These are phyloP conservation scores for Globisporangium echinulatum DNA, from an alignment of 352 stramenopile genomes.

Conservation along the genomic window DNA sequence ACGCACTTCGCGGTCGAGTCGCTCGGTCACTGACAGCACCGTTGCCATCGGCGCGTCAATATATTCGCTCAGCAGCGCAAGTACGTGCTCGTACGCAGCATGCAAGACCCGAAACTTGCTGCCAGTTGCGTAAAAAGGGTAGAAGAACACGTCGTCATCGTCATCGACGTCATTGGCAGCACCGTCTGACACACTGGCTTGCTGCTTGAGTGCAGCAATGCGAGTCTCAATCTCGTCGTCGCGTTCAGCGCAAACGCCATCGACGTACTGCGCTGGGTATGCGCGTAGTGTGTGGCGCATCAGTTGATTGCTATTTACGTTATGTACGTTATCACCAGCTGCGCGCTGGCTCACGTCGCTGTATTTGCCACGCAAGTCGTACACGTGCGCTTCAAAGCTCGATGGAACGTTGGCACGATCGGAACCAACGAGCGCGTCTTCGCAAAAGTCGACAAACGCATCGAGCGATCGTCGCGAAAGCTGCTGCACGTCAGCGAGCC, in stretches of 20 bases:
- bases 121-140: slow-evolving; percentile 27
- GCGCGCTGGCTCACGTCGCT: slow-evolving; percentile 2
- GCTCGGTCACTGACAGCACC: slow-evolving; percentile 23
- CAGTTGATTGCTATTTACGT: not conserved
- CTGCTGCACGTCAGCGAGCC: slow-evolving; percentile 5
- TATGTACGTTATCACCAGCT: not conserved
- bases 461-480: slow-evolving; percentile 40
- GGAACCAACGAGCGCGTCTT: slow-evolving; percentile 27
- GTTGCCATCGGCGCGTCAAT: slow-evolving; percentile 42
- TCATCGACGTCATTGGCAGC: not conserved
- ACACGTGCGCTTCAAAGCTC: slow-evolving; percentile 35
- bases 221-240: slow-evolving; percentile 50
- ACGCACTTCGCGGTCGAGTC: slow-evolving; percentile 29
- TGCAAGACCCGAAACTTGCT: slow-evolving; percentile 26
- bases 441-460: slow-evolving; percentile 47
- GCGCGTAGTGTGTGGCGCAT: slow-evolving; percentile 24
- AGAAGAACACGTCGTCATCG: slow-evolving; percentile 40
- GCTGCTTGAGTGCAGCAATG: slow-evolving; percentile 24
- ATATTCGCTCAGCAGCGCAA: slow-evolving; percentile 62
- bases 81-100: slow-evolving; percentile 45
- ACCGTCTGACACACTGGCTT: slow-evolving; percentile 3
- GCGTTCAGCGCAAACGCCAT: slow-evolving; percentile 42
- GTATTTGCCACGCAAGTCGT: slow-evolving; percentile 24
- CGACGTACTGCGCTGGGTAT: slow-evolving; percentile 48
- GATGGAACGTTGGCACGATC: slow-evolving; percentile 35